These are phyloP conservation scores for Coemansia sp. DNA, from an alignment of 192 early-diverging fungal genomes.

Conservation along the genomic window DNA sequence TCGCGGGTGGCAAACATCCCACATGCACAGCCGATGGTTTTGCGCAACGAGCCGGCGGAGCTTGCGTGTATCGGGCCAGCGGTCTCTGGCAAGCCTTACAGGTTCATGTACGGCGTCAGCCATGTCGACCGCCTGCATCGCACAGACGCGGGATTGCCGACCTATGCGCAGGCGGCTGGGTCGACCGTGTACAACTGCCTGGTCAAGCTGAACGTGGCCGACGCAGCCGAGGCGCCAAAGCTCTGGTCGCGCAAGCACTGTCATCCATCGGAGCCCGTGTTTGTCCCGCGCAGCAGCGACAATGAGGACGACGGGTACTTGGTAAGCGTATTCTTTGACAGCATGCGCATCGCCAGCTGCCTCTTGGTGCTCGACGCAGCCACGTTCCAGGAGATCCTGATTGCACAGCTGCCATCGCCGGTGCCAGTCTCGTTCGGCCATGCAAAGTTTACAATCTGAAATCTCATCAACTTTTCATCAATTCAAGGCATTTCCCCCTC, in stretches of 20 bases:
- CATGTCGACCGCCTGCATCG: conserved; percentile 38
- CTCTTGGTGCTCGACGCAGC: conserved; percentile 74
- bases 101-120: conserved; percentile 54
- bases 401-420: conserved; percentile 63
- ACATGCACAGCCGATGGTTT: conserved; percentile 31
- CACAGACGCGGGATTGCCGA: background rate
- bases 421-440: conserved; percentile 76
- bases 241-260: conserved; percentile 61
- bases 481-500: background rate
- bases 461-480: too few species aligned
- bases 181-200: conserved; percentile 59
- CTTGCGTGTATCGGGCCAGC: conserved; percentile 57
- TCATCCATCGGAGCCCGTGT: conserved; percentile 78
- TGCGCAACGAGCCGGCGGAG: conserved; percentile 55
- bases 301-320: conserved; percentile 76
- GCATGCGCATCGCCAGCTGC: conserved; percentile 62
- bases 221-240: conserved; percentile 26
- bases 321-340: conserved; percentile 72
- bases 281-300: conserved; percentile 60
- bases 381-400: conserved; percentile 62
- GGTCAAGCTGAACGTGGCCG: conserved; percentile 56
- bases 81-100: conserved; percentile 48
- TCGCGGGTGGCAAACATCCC: conserved; percentile 24
- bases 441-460: conserved; percentile 45
- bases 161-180: conserved; percentile 14